A percentile compares a stretch with the other conserved stretches of the same genome.
phyloP scores from a whole-genome alignment of 257 asterid species.

The Paraleonurus japonicus region DNA sequence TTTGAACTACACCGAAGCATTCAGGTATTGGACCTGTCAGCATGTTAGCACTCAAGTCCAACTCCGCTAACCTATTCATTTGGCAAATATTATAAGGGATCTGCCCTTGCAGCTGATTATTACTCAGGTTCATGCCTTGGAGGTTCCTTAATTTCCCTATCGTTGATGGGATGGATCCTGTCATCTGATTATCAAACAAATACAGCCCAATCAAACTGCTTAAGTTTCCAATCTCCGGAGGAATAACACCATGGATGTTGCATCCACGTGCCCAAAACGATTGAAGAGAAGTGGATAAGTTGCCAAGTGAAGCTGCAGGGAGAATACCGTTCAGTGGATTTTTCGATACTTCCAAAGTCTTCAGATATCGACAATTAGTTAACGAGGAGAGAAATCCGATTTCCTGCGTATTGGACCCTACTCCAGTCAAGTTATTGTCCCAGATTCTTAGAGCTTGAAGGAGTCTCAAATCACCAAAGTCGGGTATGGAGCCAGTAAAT shows the following conservation, averaged over 20 bases:
- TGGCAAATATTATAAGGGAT: conserved; percentile 22
- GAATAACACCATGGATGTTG: conserved; percentile 15
- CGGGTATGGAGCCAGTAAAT: conserved; percentile 36
- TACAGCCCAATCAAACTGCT: neutral
- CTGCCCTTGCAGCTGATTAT: conserved; percentile 22
- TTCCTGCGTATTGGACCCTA: neutral
- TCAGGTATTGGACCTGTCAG: conserved; percentile 30
- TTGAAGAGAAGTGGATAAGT: neutral
- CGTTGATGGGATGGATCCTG: conserved; percentile 14
- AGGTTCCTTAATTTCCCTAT: neutral
- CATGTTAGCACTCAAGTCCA: conserved; percentile 20
- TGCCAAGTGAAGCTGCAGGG: conserved; percentile 18
- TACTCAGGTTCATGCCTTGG: neutral
- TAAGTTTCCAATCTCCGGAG: conserved; percentile 17
- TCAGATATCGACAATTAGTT: conserved; percentile 28
- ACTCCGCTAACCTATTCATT: conserved; percentile 9
- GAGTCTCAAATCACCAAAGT: conserved; percentile 30
- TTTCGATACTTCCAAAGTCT: neutral
- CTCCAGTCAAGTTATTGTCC: conserved; percentile 26
- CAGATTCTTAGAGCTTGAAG: neutral
- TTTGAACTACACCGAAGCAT: conserved; percentile 27
- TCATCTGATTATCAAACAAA: neutral
- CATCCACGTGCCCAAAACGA: neutral
- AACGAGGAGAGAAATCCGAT: conserved; percentile 32
- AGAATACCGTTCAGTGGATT: conserved; percentile 23